Percentiles rank a stretch among this genome's conserved stretches.
These are phyloP conservation scores for Ceriops zippeliana DNA, from an alignment of 345 rosid species.

Conservation along the genomic window DNA sequence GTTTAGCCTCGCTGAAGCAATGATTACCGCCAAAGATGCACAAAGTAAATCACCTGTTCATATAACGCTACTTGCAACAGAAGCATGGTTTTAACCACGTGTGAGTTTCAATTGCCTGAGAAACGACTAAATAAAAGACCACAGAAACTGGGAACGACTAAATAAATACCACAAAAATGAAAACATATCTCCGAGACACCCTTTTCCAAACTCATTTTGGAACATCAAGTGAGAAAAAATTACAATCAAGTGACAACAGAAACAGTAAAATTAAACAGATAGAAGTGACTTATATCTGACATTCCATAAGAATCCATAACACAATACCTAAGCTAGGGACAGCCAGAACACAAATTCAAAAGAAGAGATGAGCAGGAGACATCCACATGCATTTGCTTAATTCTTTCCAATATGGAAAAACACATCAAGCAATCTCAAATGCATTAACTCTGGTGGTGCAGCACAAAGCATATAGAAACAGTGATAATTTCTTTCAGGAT, in stretches of 20 bases:
- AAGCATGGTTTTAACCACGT: background rate
- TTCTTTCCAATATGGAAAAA: background rate
- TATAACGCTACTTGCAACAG: background rate
- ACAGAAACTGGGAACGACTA: no score
- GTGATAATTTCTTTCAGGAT: slow-evolving; percentile 77
- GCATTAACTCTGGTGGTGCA: slow-evolving; percentile 62
- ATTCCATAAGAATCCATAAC: background rate
- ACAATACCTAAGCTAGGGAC: background rate
- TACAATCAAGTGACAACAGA: no score
- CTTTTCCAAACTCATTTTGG: no score
- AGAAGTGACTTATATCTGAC: background rate
- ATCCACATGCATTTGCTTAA: background rate
- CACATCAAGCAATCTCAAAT: background rate
- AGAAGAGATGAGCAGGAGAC: background rate
- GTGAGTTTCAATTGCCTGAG: background rate
- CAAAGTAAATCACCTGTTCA: background rate
- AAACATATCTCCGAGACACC: no score
- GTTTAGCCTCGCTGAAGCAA: background rate
- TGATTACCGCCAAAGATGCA: background rate
- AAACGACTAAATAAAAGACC: no score
- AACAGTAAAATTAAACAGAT: background rate
- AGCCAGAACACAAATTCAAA: no score
- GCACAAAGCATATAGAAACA: slow-evolving; percentile 75
- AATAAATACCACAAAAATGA: no score
- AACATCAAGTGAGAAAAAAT: no score